These are phyloP conservation scores for Cyclotella atomus DNA, from an alignment of 108 stramenopile genomes.

Conservation along the genomic window DNA sequence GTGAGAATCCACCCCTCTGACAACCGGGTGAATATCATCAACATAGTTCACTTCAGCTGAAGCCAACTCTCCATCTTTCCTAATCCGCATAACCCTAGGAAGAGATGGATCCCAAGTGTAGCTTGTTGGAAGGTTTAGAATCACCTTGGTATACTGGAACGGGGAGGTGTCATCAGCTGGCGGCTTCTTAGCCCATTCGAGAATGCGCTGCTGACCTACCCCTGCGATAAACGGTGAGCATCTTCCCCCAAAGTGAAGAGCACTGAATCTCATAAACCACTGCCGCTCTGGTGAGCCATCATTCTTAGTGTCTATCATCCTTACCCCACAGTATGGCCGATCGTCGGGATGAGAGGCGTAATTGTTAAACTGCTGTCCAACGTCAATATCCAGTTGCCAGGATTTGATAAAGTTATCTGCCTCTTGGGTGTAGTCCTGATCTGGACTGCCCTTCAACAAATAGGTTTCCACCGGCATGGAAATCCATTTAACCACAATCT, in stretches of 20 bases:
- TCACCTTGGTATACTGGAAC: conserved; percentile 3
- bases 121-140: background rate
- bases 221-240: conserved; percentile 7
- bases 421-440: conserved; percentile 8
- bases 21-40: background rate
- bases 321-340: conserved; percentile 3
- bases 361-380: conserved; percentile 22
- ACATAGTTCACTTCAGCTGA: background rate
- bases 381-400: conserved; percentile 19
- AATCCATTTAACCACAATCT: conserved; percentile 21
- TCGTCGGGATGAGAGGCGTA: background rate
- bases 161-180: background rate
- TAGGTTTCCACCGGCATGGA: conserved; percentile 10
- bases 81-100: background rate
- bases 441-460: conserved; percentile 13
- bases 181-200: background rate
- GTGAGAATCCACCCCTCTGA: background rate
- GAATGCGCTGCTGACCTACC: background rate
- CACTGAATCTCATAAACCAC: background rate
- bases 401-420: conserved; percentile 2
- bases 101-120: background rate
- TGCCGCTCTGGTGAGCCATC: background rate
- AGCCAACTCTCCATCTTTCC: background rate
- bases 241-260: conserved; percentile 11
- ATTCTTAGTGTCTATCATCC: conserved; percentile 2